Conservation (phyloP, 148 eudicot genomes). For the Persicaria tinctoria region DNA sequence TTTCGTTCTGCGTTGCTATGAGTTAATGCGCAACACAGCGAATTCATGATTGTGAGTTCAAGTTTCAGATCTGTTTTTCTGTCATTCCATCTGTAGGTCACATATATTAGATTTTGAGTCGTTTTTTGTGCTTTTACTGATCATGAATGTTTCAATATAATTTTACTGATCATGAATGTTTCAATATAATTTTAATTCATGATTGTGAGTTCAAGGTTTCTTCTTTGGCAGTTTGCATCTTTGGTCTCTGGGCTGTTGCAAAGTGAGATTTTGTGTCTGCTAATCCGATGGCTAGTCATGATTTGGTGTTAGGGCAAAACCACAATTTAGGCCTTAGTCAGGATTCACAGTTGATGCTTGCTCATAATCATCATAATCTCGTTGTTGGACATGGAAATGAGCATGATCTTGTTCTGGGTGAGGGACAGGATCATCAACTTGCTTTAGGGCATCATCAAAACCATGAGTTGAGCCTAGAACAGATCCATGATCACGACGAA, state of each 20-base stretch:
- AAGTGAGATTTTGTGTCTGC: background rate
- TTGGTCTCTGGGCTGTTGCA: background rate
- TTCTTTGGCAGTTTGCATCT: background rate
- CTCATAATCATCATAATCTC: constrained; percentile 22
- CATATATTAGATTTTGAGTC: background rate
- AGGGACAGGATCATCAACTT: constrained; percentile 20
- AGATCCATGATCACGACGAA: constrained; percentile 21
- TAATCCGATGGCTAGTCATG: constrained; percentile 26
- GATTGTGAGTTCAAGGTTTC: background rate
- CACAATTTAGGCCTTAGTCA: constrained; percentile 22
- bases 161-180: background rate
- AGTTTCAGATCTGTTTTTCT: background rate
- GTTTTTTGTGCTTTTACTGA: background rate
- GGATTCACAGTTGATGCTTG: constrained; percentile 16
- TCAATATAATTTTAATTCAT: background rate
- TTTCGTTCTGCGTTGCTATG: background rate
- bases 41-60: background rate
- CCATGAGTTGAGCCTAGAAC: constrained; percentile 22
- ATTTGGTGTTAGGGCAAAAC: constrained; percentile 28
- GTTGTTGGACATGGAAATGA: constrained; percentile 21
- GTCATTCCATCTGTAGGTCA: background rate
- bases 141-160: background rate
- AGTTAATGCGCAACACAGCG: background rate
- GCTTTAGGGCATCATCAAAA: constrained; percentile 15
- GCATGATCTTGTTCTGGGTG: constrained; percentile 24